phyloP scores from a whole-genome alignment of 805 yeast genomes.

The Kuraishia ogatae region DNA sequence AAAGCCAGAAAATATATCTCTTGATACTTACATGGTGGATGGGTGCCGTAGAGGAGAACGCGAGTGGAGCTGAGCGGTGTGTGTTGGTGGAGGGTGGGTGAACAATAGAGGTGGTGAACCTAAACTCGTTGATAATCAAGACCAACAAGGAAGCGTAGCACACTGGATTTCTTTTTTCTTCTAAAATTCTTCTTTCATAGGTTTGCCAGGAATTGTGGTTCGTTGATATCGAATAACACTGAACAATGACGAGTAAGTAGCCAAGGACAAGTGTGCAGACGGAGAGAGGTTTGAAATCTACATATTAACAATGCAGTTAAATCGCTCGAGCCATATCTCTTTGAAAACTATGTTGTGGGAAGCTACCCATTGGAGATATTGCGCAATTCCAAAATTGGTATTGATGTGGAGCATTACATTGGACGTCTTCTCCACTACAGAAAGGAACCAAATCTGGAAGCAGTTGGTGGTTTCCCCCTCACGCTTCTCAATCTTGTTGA shows the following conservation, averaged over 20 bases:
- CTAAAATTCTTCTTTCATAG: not conserved
- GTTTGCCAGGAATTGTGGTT: too few species aligned
- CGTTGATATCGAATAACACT: too few species aligned
- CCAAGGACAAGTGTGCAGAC: too few species aligned
- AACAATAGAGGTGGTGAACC: not conserved
- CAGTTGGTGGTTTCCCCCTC: conserved; percentile 75
- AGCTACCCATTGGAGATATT: conserved; percentile 57
- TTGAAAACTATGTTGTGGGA: conserved; percentile 57
- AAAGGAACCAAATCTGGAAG: conserved; percentile 63
- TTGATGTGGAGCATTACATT: conserved; percentile 76
- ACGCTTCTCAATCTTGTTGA: conserved; percentile 49
- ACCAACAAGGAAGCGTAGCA: not conserved
- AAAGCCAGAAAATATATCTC: not conserved
- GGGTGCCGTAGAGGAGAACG: not conserved
- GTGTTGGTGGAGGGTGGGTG: not conserved
- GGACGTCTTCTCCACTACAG: conserved; percentile 51
- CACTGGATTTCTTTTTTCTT: not conserved
- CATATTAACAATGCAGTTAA: conserved; percentile 24
- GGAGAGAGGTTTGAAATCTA: too few species aligned
- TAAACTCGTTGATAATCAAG: not conserved
- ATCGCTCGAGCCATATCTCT: conserved; percentile 59
- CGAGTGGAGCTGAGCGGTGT: not conserved
- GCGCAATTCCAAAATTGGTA: conserved; percentile 64
- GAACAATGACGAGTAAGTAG: conserved; percentile 3
- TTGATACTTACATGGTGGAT: too few species aligned